Conservation (phyloP, 495 filamentous ascomycete species). For the Parathielavia hyrcaniae region DNA sequence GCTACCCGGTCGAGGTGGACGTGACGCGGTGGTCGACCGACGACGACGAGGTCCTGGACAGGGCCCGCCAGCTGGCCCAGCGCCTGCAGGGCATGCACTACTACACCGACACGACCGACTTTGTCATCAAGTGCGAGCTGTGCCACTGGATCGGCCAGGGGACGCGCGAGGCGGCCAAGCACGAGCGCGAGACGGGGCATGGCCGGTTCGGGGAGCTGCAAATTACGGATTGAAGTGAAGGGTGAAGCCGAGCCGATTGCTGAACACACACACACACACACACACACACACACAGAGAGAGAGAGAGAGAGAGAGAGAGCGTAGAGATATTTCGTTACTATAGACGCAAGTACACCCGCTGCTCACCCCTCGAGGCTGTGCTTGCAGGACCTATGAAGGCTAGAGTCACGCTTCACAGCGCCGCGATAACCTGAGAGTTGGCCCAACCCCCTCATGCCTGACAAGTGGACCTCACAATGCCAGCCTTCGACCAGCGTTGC, state of each 20-base stretch:
- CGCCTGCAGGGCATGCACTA: constrained; percentile 68
- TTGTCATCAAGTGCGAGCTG: constrained; percentile 72
- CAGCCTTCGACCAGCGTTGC: too few species aligned
- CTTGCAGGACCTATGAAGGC: too few species aligned
- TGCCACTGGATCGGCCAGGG: constrained; percentile 69
- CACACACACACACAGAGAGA: background rate
- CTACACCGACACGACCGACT: constrained; percentile 81
- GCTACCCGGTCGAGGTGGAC: constrained; percentile 64
- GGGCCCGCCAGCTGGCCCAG: constrained; percentile 62
- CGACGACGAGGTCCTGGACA: constrained; percentile 60
- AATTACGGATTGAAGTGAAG: constrained; percentile 13
- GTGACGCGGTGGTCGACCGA: constrained; percentile 66
- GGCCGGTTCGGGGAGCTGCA: constrained; percentile 32
- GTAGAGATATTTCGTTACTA: too few species aligned
- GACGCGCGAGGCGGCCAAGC: constrained; percentile 40
- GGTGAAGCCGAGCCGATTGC: background rate
- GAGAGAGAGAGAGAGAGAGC: too few species aligned
- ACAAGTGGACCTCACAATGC: too few species aligned
- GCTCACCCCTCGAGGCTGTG: too few species aligned
- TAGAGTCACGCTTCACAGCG: too few species aligned
- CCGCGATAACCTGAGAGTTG: too few species aligned
- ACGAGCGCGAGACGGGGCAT: constrained; percentile 33
- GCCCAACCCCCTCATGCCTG: too few species aligned
- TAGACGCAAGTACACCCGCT: too few species aligned
- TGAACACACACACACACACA: too few species aligned